These are phyloP conservation scores for Candida montana DNA, from an alignment of 805 yeast species.

Conservation along the genomic window DNA sequence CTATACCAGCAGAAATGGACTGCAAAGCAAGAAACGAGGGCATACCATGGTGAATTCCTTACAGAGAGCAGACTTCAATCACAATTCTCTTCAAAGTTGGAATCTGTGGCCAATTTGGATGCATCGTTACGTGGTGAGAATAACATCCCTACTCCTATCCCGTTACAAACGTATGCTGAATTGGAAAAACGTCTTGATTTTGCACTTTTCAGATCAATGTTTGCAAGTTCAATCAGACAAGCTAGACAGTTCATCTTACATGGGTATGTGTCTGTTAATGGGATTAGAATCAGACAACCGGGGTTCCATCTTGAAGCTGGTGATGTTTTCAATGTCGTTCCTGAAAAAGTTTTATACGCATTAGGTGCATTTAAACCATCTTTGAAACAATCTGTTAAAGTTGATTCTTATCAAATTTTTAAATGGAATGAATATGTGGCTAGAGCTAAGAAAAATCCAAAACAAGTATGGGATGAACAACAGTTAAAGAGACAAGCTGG, in stretches of 20 bases:
- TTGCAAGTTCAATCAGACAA: conserved; percentile 90
- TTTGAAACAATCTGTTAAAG: conserved; percentile 55
- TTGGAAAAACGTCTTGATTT: conserved; percentile 85
- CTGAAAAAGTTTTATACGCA: conserved; percentile 80
- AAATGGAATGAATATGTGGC: conserved; percentile 73
- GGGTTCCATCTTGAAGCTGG: conserved; percentile 75
- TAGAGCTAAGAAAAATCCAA: conserved; percentile 44
- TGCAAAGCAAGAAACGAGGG: conserved; percentile 86
- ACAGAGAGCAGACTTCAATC: conserved; percentile 80
- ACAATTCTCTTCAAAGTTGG: conserved; percentile 59
- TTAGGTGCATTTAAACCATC: conserved; percentile 84
- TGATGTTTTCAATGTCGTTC: conserved; percentile 79
- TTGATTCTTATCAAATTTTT: conserved; percentile 66
- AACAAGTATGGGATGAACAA: conserved; percentile 30
- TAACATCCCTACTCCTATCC: conserved; percentile 67
- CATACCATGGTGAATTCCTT: conserved; percentile 92
- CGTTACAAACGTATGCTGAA: conserved; percentile 82
- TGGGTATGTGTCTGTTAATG: conserved; percentile 84
- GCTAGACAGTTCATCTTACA: conserved; percentile 82
- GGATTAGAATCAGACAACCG: conserved; percentile 71
- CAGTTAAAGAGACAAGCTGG: conserved; percentile 32
- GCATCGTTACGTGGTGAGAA: conserved; percentile 62
- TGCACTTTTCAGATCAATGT: conserved; percentile 87
- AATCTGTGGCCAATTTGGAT: conserved; percentile 86
- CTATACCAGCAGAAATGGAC: conserved; percentile 88